Evolutionary conservation across 2,329 filamentous ascomycete species (phyloP).

Genomic region (Phaeophleospora eucalypticola): DNA sequence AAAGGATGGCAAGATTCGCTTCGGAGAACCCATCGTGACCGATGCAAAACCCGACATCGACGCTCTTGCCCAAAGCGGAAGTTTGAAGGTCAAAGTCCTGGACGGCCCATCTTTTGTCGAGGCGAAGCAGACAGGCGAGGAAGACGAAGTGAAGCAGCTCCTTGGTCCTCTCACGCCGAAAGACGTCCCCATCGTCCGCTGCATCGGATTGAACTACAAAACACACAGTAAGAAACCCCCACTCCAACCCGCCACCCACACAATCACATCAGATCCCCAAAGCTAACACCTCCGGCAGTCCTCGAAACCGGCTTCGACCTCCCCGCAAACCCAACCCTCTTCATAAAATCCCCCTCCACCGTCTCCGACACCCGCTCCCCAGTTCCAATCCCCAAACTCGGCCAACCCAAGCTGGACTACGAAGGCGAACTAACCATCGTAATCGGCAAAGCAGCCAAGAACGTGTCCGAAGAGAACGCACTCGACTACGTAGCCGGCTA

Average conservation of each 20-base stretch:
- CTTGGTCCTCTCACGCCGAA: constrained; percentile 49
- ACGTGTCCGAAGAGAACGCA: constrained; percentile 61
- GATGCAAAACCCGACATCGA: constrained; percentile 30
- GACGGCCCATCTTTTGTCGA: constrained; percentile 41
- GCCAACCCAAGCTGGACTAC: constrained; percentile 68
- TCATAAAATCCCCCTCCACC: constrained; percentile 67
- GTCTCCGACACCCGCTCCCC: constrained; percentile 61
- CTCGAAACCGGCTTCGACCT: constrained; percentile 58
- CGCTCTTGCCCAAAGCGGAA: constrained; percentile 35
- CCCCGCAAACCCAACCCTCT: constrained; percentile 68
- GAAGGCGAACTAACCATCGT: constrained; percentile 74
- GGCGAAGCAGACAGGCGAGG: constrained; percentile 52
- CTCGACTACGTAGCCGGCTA: constrained; percentile 73
- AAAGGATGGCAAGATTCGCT: constrained; percentile 65
- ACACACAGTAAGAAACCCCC: constrained; percentile 44
- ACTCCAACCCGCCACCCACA: background rate
- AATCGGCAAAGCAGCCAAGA: constrained; percentile 62
- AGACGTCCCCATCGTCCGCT: constrained; percentile 55
- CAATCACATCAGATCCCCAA: background rate
- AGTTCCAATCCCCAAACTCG: constrained; percentile 62
- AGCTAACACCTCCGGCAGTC: constrained; percentile 17
- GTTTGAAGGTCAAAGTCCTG: constrained; percentile 52
- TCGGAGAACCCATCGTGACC: constrained; percentile 64
- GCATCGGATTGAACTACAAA: constrained; percentile 58
- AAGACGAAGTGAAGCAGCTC: constrained; percentile 51